Conservation (phyloP, 805 yeast species). For the Yarrowia porcina region DNA sequence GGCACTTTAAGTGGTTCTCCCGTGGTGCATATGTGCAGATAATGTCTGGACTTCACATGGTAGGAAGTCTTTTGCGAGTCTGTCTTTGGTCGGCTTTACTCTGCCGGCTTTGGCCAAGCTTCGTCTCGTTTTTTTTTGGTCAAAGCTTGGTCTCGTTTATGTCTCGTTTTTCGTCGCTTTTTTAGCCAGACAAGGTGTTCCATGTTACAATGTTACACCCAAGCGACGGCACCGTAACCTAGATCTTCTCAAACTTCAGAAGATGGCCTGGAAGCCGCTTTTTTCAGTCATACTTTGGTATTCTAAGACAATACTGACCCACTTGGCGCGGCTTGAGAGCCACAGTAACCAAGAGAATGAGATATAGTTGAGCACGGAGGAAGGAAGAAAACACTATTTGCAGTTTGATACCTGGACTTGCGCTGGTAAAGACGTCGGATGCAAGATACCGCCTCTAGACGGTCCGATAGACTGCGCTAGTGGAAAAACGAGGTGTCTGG, state of each 20-base stretch:
- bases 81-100: neutral
- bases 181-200: no score
- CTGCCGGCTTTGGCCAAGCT: no score
- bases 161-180: no score
- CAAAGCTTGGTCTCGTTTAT: neutral
- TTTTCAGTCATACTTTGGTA: neutral
- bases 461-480: conserved; percentile 1
- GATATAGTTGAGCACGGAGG: conserved; percentile 3
- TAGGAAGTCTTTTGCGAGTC: no score
- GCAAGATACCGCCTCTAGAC: neutral
- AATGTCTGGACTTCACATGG: conserved; percentile 2
- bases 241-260: neutral
- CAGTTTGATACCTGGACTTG: no score
- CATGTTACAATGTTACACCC: neutral
- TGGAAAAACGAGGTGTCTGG: neutral
- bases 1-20: conserved; percentile 15
- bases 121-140: neutral
- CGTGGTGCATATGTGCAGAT: neutral
- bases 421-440: no score
- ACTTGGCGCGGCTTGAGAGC: neutral
- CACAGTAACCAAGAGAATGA: neutral
- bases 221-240: conserved; percentile 3
- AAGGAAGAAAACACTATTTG: neutral
- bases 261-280: neutral
- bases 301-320: conserved; percentile 1